Evolutionary conservation across 257 asterid genomes (phyloP).

Genomic region (Agastache rugosa): DNA sequence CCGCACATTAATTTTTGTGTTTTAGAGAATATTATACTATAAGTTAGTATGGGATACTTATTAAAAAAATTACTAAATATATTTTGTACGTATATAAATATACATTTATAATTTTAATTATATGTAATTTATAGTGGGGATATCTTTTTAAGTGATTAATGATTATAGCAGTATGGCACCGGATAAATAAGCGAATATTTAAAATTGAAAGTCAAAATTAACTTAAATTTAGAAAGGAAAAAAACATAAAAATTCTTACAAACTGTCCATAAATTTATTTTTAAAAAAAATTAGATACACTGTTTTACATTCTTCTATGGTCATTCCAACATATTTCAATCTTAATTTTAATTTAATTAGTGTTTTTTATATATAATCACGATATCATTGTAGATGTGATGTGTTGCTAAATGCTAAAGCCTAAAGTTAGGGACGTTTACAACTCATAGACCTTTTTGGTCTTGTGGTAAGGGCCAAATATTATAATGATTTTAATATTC

Average conservation of each 20-base stretch:
- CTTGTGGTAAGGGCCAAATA: too few species aligned
- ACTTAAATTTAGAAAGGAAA: background rate
- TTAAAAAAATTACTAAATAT: too few species aligned
- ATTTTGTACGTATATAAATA: too few species aligned
- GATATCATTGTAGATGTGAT: background rate
- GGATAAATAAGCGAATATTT: background rate
- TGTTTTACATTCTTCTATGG: background rate
- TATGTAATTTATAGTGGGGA: background rate
- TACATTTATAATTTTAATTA: too few species aligned
- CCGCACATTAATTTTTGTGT: too few species aligned
- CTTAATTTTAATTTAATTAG: background rate
- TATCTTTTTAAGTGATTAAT: too few species aligned
- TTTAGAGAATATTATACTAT: too few species aligned
- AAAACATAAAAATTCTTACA: background rate
- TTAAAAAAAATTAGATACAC: background rate
- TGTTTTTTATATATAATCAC: background rate
- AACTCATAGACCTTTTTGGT: background rate
- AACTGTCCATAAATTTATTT: background rate
- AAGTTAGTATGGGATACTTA: too few species aligned
- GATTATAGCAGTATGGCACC: background rate
- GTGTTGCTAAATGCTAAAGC: background rate
- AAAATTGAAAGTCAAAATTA: background rate
- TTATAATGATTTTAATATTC: too few species aligned
- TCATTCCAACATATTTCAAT: background rate
- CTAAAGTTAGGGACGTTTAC: background rate